Conservation (phyloP, 345 rosid genomes). For the Sisymbrium irio region DNA sequence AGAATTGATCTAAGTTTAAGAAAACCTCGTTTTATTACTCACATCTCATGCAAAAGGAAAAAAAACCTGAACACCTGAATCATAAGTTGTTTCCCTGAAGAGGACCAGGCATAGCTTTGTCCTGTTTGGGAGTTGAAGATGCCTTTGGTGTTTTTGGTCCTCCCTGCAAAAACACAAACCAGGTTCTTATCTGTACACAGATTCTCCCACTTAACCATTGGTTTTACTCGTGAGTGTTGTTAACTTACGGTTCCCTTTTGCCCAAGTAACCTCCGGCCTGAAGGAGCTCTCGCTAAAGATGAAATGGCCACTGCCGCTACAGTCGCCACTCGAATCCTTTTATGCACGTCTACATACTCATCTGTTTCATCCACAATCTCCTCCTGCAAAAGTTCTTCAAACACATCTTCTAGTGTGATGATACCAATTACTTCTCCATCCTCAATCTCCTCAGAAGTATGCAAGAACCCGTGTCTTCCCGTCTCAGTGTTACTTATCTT, state of each 20-base stretch:
- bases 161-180: slow-evolving; percentile 21
- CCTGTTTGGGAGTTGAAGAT: slow-evolving; percentile 6
- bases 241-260: slow-evolving; percentile 35
- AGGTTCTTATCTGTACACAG: neutral
- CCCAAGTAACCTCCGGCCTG: slow-evolving; percentile 61
- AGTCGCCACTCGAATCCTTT: slow-evolving; percentile 67
- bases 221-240: neutral
- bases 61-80: neutral
- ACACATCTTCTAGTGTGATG: slow-evolving; percentile 95
- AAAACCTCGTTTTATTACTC: neutral
- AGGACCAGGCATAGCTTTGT: neutral
- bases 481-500: slow-evolving; percentile 40
- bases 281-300: slow-evolving; percentile 81
- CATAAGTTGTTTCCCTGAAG: neutral
- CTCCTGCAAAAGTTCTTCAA: slow-evolving; percentile 92
- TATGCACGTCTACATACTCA: slow-evolving; percentile 95
- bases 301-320: slow-evolving; percentile 94
- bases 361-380: slow-evolving; percentile 99
- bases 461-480: slow-evolving; percentile 43
- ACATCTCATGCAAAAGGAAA: neutral
- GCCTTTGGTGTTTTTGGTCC: slow-evolving; percentile 26
- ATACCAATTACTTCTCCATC: slow-evolving; percentile 93
- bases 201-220: neutral
- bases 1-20: too few species aligned
- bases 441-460: slow-evolving; percentile 66